Evolutionary conservation across 2,329 filamentous ascomycete species (phyloP).

Genomic region (Sclerotinia subarctica): DNA sequence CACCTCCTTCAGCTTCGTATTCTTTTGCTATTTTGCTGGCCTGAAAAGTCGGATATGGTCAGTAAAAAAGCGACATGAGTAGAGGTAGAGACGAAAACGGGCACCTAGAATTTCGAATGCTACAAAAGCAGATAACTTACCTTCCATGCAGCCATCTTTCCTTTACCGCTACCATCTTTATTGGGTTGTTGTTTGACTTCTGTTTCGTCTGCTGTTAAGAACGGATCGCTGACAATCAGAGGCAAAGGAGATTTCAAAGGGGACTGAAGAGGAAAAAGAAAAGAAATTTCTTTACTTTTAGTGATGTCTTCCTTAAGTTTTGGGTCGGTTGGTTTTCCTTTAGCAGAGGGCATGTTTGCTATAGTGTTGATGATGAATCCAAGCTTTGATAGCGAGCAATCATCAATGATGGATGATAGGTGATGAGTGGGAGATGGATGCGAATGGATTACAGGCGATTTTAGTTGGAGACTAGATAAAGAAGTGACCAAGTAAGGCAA

Average conservation of each 20-base stretch:
- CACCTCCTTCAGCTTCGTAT: constrained; percentile 42
- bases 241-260: neutral
- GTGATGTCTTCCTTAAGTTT: constrained; percentile 46
- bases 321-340: constrained; percentile 46
- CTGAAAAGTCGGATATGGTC: constrained; percentile 27
- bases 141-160: constrained; percentile 48
- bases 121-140: constrained; percentile 25
- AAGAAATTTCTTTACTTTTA: constrained; percentile 36
- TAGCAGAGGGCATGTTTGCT: constrained; percentile 42
- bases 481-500: neutral
- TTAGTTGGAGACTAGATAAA: neutral
- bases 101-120: neutral
- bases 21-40: constrained; percentile 44
- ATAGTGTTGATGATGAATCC: neutral
- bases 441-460: neutral
- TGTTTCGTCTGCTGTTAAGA: constrained; percentile 3
- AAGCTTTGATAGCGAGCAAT: neutral
- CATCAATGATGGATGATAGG: neutral
- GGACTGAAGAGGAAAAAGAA: neutral
- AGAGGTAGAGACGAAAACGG: neutral
- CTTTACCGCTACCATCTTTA: constrained; percentile 39
- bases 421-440: neutral
- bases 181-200: constrained; percentile 20
- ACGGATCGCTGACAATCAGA: neutral
- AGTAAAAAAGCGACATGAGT: neutral